Base-by-base conservation (phyloP, 2,329 filamentous ascomycete genomes). In the Westerdykella aurantiaca region DNA sequence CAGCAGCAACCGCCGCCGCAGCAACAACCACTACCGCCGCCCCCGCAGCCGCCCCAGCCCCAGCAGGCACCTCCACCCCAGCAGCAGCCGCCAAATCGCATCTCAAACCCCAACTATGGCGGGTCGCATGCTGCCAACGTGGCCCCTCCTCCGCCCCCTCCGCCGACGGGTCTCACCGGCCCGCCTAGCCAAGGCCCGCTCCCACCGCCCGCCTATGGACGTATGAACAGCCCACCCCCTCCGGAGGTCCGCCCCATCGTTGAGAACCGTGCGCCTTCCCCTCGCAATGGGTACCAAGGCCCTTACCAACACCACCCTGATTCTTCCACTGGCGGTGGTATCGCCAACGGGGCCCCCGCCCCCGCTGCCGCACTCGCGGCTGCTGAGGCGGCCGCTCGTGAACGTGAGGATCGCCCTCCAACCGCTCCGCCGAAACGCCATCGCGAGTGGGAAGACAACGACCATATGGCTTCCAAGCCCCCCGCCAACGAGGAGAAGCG, bases 401-500 rank as follows among this genome's bases (percentile, higher is more conserved):
- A 83, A 38, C 61, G 63, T 34, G 85, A 95, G 44, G 80, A 83
- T 34, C 80, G 89, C n/a, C 87, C 89, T 14, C 70, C 84, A 1
- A 94, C 88, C 31, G 85, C 75, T 13, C 61, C 65, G 2, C 81
- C 85, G 45, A 98, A 98, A 76, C 81, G 93, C 45, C 78, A 83
- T 65, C 83, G 90, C 39, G 93, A 97, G 60, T 96, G 93, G 90
- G 93, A 97, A 54, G 85, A 91, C 31, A 88, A 94, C 31, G 72
- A 80, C 17, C 71, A 62, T 4, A 47, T 82, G 4, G 75, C 77
- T 37, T 95, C 96, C 73, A 96, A 96, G 72, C 82, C 86, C 48
- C 63, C 65, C 11, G 84, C 87, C 9, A 95, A 83, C 33, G 91
- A 97, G 5, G 90, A 96, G 66, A 88, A 79, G 51, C 83, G 91